Evolutionary conservation across 306 rosid genomes (phyloP), one percentile per base, ranked within the genome.

Genomic region (Sophora flavescens): DNA sequence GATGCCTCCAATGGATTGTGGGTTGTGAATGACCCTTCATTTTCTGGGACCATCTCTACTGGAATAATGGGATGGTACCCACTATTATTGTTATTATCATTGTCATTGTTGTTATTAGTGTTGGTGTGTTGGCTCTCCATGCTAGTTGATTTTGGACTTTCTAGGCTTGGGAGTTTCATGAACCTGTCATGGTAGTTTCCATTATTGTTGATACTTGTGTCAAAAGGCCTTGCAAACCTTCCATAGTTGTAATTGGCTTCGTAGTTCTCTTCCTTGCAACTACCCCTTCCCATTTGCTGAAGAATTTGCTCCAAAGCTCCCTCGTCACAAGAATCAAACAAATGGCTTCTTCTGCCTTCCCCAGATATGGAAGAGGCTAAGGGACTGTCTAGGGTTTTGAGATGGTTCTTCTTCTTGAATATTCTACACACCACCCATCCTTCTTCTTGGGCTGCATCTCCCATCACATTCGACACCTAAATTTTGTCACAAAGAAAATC

Each of bases 401-500:
- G 90, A 50, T 84, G 93, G 80, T 72, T 90, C 84, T 90, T 95
- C 91, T 92, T 92, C 93, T 92, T 89, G 91, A 95, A 95, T 76
- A 92, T 90, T 61, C 97, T 83, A 45, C 98, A 95, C 63, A 95
- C 97, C 86, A 92, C 98, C 97, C 98, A 95, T 16, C 97, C 97
- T 67, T 92, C 97, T 65, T 95, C 98, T 36, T 88, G 97, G 0
- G 41, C 65, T 11, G 48, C 83, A 58, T 95, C 97, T 10, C 91
- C 91, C 82, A 87, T 84, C 57, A 85, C 81, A 64, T 77, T 82
- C 0, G 93, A 41, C 36, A 80, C 83, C 93, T 89, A 63, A 38
- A 38, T 57, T 66, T 53, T 60, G 6, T 22, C 53, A 32, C 2
- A 12, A 3, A 3, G n/a, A 10, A 26, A 14, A n/a, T 58, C 6